Percentiles rank a stretch among this genome's conserved stretches.
Conservation (phyloP, 2,329 filamentous ascomycete genomes). For the Cadophora gregata region DNA sequence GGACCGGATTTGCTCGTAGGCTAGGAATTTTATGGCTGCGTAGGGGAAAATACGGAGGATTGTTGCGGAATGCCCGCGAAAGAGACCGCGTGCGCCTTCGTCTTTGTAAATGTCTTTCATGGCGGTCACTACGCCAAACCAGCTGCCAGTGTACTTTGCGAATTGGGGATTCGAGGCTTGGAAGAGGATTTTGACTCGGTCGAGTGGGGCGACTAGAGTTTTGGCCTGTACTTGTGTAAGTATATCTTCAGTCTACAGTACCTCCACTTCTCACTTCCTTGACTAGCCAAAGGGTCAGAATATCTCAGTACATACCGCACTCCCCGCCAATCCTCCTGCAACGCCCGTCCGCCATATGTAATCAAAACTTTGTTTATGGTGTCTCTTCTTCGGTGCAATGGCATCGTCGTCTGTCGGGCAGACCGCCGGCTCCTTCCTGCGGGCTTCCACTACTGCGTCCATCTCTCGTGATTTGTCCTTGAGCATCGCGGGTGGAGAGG, state of each 20-base stretch:
- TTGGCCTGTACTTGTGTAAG: slow-evolving; percentile 70
- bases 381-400: slow-evolving; percentile 51
- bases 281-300: slow-evolving; percentile 14
- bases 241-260: background rate
- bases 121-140: slow-evolving; percentile 81
- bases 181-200: slow-evolving; percentile 98
- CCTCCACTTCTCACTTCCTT: background rate
- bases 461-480: slow-evolving; percentile 49
- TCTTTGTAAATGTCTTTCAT: slow-evolving; percentile 81
- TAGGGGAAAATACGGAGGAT: slow-evolving; percentile 96
- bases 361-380: slow-evolving; percentile 76
- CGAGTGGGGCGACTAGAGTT: slow-evolving; percentile 92
- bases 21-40: slow-evolving; percentile 95
- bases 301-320: slow-evolving; percentile 66
- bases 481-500: slow-evolving; percentile 54
- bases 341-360: slow-evolving; percentile 85
- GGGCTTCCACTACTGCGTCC: slow-evolving; percentile 32
- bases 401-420: slow-evolving; percentile 59
- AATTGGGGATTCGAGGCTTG: slow-evolving; percentile 95
- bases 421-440: slow-evolving; percentile 47
- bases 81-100: slow-evolving; percentile 79
- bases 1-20: slow-evolving; percentile 93
- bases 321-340: slow-evolving; percentile 89
- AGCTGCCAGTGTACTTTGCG: slow-evolving; percentile 88
- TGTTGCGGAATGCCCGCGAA: slow-evolving; percentile 93